These are phyloP conservation scores for Boeremia exigua DNA, from an alignment of 2,329 filamentous ascomycete genomes.

Conservation along the genomic window DNA sequence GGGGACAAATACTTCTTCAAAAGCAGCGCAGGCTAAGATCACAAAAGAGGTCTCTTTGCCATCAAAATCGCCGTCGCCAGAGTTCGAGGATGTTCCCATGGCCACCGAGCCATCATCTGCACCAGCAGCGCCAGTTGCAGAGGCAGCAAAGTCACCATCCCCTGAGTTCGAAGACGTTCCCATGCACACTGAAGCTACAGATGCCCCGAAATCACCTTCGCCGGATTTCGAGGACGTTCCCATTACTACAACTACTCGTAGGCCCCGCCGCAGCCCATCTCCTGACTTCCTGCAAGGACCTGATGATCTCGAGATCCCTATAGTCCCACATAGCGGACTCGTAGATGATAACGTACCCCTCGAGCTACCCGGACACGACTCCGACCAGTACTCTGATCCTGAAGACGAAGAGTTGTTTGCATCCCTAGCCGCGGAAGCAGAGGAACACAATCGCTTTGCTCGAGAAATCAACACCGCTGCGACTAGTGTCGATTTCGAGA, in stretches of 20 bases:
- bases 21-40: neutral
- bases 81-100: slow-evolving; percentile 58
- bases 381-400: slow-evolving; percentile 70
- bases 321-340: slow-evolving; percentile 39
- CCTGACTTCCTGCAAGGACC: slow-evolving; percentile 35
- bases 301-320: slow-evolving; percentile 35
- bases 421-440: slow-evolving; percentile 86
- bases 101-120: slow-evolving; percentile 10
- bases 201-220: slow-evolving; percentile 49
- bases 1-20: slow-evolving; percentile 15
- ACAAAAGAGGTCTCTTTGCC: neutral
- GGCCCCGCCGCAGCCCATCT: slow-evolving; percentile 28
- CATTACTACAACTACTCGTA: slow-evolving; percentile 26
- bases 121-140: slow-evolving; percentile 6
- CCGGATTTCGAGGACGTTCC: slow-evolving; percentile 60
- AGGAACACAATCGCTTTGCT: slow-evolving; percentile 93
- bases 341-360: slow-evolving; percentile 38
- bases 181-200: slow-evolving; percentile 21
- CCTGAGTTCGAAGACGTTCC: slow-evolving; percentile 60
- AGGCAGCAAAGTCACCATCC: slow-evolving; percentile 50
- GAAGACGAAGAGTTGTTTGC: slow-evolving; percentile 90
- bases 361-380: slow-evolving; percentile 38
- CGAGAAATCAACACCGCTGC: slow-evolving; percentile 80
- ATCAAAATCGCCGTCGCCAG: slow-evolving; percentile 53
- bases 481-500: slow-evolving; percentile 77